Evolutionary conservation across 2,329 filamentous ascomycete genomes (phyloP).

Genomic region (Thelonectria rubi): DNA sequence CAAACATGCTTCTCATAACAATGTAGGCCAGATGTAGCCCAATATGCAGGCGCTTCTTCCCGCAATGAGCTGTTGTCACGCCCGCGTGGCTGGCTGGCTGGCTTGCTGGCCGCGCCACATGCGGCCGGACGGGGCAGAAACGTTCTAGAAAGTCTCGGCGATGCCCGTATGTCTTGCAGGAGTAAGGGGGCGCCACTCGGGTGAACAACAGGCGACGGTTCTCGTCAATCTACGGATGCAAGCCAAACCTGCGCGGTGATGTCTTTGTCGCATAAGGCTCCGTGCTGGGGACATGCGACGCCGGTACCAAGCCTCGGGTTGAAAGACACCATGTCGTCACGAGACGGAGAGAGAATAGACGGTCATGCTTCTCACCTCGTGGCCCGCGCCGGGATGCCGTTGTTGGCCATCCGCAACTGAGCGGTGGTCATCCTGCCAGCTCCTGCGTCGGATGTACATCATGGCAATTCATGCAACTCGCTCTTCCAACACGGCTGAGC

Average conservation of each 20-base stretch:
- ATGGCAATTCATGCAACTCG: no score
- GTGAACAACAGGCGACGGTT: no score
- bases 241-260: background rate
- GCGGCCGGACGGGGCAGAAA: background rate
- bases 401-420: no score
- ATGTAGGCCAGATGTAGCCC: background rate
- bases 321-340: slow-evolving; percentile 5
- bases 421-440: no score
- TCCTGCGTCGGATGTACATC: no score
- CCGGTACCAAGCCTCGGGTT: slow-evolving; percentile 4
- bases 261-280: background rate
- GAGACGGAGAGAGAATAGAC: background rate
- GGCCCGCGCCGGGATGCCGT: no score
- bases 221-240: background rate
- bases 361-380: no score
- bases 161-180: background rate
- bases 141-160: slow-evolving; percentile 14
- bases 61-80: background rate
- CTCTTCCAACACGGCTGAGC: background rate
- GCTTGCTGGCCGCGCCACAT: slow-evolving; percentile 1
- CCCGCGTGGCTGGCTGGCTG: background rate
- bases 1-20: background rate
- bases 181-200: background rate
- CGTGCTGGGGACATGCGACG: slow-evolving; percentile 5
- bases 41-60: background rate